Evolutionary conservation across 2,329 filamentous ascomycete species (phyloP).

Genomic region (Alternaria arbusti): DNA sequence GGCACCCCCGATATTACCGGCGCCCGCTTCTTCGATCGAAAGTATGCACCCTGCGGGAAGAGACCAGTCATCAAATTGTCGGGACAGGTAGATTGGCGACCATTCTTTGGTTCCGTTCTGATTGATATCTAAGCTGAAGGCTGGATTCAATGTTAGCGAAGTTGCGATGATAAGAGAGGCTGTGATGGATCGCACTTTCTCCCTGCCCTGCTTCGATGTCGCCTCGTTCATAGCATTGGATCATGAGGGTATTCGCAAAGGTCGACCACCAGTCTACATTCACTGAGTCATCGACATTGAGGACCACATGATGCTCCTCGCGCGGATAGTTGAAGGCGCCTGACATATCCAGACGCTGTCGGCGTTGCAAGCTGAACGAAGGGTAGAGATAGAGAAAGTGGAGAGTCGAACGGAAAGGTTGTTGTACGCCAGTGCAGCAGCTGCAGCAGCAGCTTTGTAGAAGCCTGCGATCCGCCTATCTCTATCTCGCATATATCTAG

Average conservation of each 20-base stretch:
- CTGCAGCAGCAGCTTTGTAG: background rate
- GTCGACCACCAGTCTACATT: background rate
- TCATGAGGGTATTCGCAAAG: background rate
- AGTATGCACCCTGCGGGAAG: background rate
- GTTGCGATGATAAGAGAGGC: background rate
- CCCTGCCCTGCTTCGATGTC: background rate
- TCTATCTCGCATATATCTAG: background rate
- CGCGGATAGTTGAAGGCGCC: background rate
- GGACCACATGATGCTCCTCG: background rate
- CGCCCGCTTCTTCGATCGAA: background rate
- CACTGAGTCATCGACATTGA: background rate
- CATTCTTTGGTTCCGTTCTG: background rate
- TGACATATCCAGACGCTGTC: background rate
- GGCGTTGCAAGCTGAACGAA: rapidly evolving
- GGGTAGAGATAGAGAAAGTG: background rate
- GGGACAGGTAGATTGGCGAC: background rate
- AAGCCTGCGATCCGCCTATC: background rate
- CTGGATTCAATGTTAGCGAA: background rate
- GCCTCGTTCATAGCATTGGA: background rate
- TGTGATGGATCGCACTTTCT: background rate
- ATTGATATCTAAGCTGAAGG: background rate
- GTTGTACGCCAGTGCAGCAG: background rate
- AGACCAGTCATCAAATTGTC: background rate
- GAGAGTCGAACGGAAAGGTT: background rate
- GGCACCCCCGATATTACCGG: background rate